Evolutionary conservation across 805 yeast genomes (phyloP).

Genomic region (Candida berthetii): DNA sequence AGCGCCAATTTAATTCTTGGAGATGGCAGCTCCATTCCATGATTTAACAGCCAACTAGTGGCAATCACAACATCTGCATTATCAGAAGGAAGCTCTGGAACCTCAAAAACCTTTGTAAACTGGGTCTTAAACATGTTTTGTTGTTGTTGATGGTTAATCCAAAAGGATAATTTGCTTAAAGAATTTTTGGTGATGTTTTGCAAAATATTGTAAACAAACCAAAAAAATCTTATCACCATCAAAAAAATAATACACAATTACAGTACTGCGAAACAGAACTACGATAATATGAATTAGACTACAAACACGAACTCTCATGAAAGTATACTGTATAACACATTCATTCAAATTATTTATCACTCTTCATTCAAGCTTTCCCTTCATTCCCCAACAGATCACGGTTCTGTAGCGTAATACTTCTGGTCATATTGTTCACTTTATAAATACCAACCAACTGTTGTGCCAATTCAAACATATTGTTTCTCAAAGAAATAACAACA

Average conservation of each 20-base stretch:
- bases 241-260: too few relatives aligned
- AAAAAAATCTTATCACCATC: too few relatives aligned
- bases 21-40: conserved; percentile 16
- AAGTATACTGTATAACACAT: too few relatives aligned
- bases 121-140: neutral
- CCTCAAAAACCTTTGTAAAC: conserved; percentile 9
- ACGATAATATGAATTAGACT: too few relatives aligned
- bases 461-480: conserved; percentile 97
- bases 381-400: conserved; percentile 34
- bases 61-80: conserved; percentile 13
- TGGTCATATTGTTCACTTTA: conserved; percentile 87
- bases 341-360: too few relatives aligned
- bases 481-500: conserved; percentile 88
- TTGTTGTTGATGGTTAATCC: too few relatives aligned
- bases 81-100: conserved; percentile 13
- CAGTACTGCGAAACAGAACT: too few relatives aligned
- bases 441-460: conserved; percentile 93
- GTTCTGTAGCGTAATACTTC: conserved; percentile 73
- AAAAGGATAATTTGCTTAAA: too few relatives aligned
- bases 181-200: too few relatives aligned
- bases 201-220: too few relatives aligned
- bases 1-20: conserved; percentile 15
- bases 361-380: neutral
- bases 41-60: conserved; percentile 17
- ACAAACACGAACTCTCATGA: too few relatives aligned